phyloP scores from a whole-genome alignment of 768 basidiomycete genomes.

The Xerocomellus chrysenteron region DNA sequence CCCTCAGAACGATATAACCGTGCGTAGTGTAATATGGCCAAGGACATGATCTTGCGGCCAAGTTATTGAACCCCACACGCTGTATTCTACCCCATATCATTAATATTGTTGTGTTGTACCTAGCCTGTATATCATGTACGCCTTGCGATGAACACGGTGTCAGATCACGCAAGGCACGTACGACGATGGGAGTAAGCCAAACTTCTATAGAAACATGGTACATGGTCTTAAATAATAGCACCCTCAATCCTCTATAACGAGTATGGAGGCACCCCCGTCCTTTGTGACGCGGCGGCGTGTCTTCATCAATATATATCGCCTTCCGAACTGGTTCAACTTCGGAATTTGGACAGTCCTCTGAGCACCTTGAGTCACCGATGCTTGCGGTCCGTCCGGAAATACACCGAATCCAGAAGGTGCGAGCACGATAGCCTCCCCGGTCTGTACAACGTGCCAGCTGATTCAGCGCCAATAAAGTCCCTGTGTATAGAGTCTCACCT shows the following conservation, averaged over 20 bases:
- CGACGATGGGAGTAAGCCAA: neutral
- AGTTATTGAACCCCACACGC: slow-evolving; percentile 11
- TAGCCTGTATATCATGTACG: slow-evolving; percentile 8
- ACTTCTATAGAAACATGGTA: neutral
- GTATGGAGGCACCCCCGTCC: slow-evolving; percentile 65
- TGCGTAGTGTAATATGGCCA: slow-evolving; percentile 12
- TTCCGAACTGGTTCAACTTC: slow-evolving; percentile 49
- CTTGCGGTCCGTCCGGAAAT: slow-evolving; percentile 28
- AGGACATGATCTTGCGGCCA: slow-evolving; percentile 14
- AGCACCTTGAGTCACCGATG: neutral
- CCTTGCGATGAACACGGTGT: neutral
- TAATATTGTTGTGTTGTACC: slow-evolving; percentile 14
- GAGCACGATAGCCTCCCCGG: slow-evolving; percentile 68
- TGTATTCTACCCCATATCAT: slow-evolving; percentile 19
- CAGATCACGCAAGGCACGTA: neutral
- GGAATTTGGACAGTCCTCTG: slow-evolving; percentile 19
- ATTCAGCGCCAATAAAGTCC: neutral
- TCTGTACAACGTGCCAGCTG: slow-evolving; percentile 38
- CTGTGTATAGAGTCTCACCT: slow-evolving; percentile 40
- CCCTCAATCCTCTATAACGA: slow-evolving; percentile 31
- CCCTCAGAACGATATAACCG: slow-evolving; percentile 2
- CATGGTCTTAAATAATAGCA: neutral
- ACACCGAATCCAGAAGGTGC: slow-evolving; percentile 61
- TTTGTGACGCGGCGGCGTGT: slow-evolving; percentile 59
- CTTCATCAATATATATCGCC: slow-evolving; percentile 58